These are phyloP conservation scores for Pestalotiopsis fici DNA, from an alignment of 2,329 filamentous ascomycete genomes.

Conservation along the genomic window DNA sequence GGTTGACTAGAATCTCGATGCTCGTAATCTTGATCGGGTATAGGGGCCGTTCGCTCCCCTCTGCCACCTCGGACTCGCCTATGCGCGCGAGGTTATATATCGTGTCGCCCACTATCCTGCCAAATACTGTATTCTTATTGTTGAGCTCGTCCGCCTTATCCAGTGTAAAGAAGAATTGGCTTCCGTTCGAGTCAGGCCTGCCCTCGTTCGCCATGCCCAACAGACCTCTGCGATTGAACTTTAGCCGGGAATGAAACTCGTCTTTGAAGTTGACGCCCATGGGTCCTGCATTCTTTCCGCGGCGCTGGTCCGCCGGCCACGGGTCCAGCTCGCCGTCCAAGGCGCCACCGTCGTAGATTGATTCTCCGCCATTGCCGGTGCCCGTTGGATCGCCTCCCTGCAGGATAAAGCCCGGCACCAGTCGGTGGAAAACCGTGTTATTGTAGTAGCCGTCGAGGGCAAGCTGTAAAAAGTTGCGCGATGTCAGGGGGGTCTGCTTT, in stretches of 20 bases:
- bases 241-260: slow-evolving; percentile 88
- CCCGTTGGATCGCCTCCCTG: slow-evolving; percentile 95
- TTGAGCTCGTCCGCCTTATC: slow-evolving; percentile 83
- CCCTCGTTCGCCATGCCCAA: slow-evolving; percentile 96
- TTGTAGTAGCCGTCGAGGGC: slow-evolving; percentile 96
- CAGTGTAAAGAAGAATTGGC: slow-evolving; percentile 96
- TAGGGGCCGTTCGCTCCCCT: slow-evolving; percentile 77
- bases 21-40: slow-evolving; percentile 80
- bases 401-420: slow-evolving; percentile 88
- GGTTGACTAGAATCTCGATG: slow-evolving; percentile 77
- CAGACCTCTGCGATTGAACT: slow-evolving; percentile 88
- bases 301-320: slow-evolving; percentile 67
- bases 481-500: slow-evolving; percentile 87
- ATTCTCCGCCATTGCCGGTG: slow-evolving; percentile 88
- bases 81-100: slow-evolving; percentile 96
- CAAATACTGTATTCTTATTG: slow-evolving; percentile 91
- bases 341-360: slow-evolving; percentile 84
- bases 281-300: slow-evolving; percentile 60
- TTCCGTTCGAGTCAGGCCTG: slow-evolving; percentile 77
- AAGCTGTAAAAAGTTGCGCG: slow-evolving; percentile 93
- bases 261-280: slow-evolving; percentile 69
- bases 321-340: slow-evolving; percentile 73
- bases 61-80: slow-evolving; percentile 80
- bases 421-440: slow-evolving; percentile 88
- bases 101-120: slow-evolving; percentile 86